Evolutionary conservation across 345 rosid genomes (phyloP), one percentile per base, ranked within the genome.

Genomic region (Populus alba): DNA sequence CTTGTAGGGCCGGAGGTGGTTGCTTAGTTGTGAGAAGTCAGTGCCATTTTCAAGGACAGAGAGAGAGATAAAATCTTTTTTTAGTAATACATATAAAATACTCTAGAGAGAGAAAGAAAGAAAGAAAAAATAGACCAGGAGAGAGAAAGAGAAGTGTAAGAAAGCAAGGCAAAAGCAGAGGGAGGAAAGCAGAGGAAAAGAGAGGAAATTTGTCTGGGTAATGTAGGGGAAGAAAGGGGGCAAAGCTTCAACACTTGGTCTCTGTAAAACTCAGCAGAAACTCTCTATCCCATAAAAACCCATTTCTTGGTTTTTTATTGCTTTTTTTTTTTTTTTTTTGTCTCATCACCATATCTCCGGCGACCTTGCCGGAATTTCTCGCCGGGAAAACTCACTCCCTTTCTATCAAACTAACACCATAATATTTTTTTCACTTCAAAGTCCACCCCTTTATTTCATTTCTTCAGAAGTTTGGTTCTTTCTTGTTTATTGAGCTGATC

Each of bases 201-300:
- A 55, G 75, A 72, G 66, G 3, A n/a, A 12, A 53, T 43, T 47
- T 86, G 85, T 86, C 85, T 83, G 86, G 85, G 71, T 29, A 45
- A 49, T 85, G 89, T 83, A 67, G 89, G 87, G 87, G 81, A 75
- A 83, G 83, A 73, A 45, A 63, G 87, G 88, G 86, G 83, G 70
- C 86, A 88, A 78, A 77, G 81, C 71, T 78, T 80, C 82, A 70
- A 79, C 86, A 73, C 80, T 76, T 79, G 71, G 83, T 81, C 84
- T 75, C 75, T 75, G 9, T 23, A 59, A n/a, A 23, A 59, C 29
- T 23, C 25, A 59, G 65, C 65, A 59, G 23, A 59, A 23, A 59
- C 47, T 5, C 67, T 66, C 16, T n/a, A 55, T 67, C 78, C 25
- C 22, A 18, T 53, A 53, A 25, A 76, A 71, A 49, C 41, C 67